Conservation (phyloP, 495 filamentous ascomycete species). For the Arthonia radiata region DNA sequence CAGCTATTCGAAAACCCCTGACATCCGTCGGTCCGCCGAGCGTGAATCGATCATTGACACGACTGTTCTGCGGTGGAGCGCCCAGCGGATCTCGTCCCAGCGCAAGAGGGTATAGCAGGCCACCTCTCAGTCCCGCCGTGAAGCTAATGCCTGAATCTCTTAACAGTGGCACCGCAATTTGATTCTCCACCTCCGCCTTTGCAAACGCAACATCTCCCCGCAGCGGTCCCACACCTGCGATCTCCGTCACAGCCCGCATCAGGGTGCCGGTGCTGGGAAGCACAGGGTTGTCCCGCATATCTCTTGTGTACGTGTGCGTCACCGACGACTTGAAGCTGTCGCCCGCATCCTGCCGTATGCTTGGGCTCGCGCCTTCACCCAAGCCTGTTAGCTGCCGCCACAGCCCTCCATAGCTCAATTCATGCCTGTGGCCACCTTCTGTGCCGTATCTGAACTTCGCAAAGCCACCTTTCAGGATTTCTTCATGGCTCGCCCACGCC, state of each 20-base stretch:
- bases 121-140: slow-evolving; percentile 35
- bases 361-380: slow-evolving; percentile 44
- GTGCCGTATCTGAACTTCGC: slow-evolving; percentile 49
- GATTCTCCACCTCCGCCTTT: slow-evolving; percentile 64
- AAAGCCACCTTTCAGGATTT: slow-evolving; percentile 57
- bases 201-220: slow-evolving; percentile 76
- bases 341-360: slow-evolving; percentile 61
- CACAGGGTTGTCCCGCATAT: slow-evolving; percentile 55
- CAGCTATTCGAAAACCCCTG: slow-evolving; percentile 71
- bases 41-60: slow-evolving; percentile 81
- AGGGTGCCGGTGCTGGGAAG: slow-evolving; percentile 65
- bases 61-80: slow-evolving; percentile 31
- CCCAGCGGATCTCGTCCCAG: slow-evolving; percentile 27
- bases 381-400: slow-evolving; percentile 81
- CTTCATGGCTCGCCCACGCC: slow-evolving; percentile 78
- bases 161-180: slow-evolving; percentile 39
- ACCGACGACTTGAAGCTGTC: slow-evolving; percentile 77
- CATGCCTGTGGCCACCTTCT: slow-evolving; percentile 32
- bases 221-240: slow-evolving; percentile 67
- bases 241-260: slow-evolving; percentile 46
- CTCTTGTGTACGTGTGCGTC: slow-evolving; percentile 53
- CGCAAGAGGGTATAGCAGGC: slow-evolving; percentile 35
- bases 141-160: slow-evolving; percentile 53
- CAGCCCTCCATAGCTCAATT: slow-evolving; percentile 49
- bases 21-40: slow-evolving; percentile 89